Conservation (phyloP, 371 early-diverging fungal species). For the Mortierella sp. region DNA sequence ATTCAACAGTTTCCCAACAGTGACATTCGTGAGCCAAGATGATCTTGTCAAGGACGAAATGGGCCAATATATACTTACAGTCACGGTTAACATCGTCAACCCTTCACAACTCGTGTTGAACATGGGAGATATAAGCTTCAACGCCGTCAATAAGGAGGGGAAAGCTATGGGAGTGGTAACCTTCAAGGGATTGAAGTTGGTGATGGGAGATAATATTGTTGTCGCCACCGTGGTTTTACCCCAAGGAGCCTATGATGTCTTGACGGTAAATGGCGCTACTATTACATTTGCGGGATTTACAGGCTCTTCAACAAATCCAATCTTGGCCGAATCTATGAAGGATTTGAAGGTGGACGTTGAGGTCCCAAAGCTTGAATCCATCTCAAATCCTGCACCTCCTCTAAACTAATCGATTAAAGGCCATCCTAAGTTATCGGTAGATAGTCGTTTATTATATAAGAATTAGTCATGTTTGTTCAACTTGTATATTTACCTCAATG, state of each 20-base stretch:
- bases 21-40: background rate
- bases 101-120: constrained; percentile 14
- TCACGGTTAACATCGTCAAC: constrained; percentile 16
- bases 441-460: too few species aligned
- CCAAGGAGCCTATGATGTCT: background rate
- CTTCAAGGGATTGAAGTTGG: constrained; percentile 3
- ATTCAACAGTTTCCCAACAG: background rate
- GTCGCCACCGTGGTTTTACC: background rate
- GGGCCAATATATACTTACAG: background rate
- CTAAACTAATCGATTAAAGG: too few species aligned
- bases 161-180: background rate
- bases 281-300: background rate
- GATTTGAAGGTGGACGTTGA: background rate
- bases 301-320: constrained; percentile 3
- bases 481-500: too few species aligned
- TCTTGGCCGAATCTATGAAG: constrained; percentile 9
- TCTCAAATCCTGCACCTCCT: background rate
- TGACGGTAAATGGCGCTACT: background rate
- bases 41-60: background rate
- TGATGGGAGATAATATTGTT: constrained; percentile 8
- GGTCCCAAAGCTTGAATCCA: background rate
- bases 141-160: background rate
- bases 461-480: too few species aligned
- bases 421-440: too few species aligned
- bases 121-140: constrained; percentile 15